Evolutionary conservation across 352 stramenopile genomes (phyloP).

Genomic region (Pythium chondricola): DNA sequence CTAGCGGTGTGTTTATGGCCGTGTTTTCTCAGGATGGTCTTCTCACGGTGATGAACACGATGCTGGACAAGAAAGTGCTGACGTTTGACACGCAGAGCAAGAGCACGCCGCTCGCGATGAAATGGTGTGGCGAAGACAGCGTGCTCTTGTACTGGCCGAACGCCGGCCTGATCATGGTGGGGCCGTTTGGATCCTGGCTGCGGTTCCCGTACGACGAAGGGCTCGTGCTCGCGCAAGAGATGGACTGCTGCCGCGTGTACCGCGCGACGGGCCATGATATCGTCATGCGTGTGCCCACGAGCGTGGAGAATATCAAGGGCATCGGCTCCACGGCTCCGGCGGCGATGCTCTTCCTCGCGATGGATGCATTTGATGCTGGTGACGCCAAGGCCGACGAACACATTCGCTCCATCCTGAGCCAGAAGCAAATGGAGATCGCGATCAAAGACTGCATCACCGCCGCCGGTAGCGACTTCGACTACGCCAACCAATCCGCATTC

Average conservation of each 20-base stretch:
- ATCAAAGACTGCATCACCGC: slow-evolving; percentile 87
- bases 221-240: slow-evolving; percentile 56
- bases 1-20: slow-evolving; percentile 94
- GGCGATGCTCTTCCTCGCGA: slow-evolving; percentile 87
- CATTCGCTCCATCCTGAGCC: slow-evolving; percentile 82
- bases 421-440: slow-evolving; percentile 72
- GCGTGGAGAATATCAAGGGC: slow-evolving; percentile 82
- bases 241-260: slow-evolving; percentile 53
- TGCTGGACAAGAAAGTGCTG: slow-evolving; percentile 93
- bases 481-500: slow-evolving; percentile 67
- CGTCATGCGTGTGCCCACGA: slow-evolving; percentile 78
- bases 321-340: slow-evolving; percentile 83
- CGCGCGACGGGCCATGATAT: slow-evolving; percentile 65
- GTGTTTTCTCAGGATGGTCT: slow-evolving; percentile 92
- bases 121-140: slow-evolving; percentile 89
- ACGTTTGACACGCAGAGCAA: slow-evolving; percentile 86
- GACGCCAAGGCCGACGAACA: slow-evolving; percentile 87
- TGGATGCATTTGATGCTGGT: slow-evolving; percentile 85
- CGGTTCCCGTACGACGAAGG: slow-evolving; percentile 78
- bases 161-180: slow-evolving; percentile 78
- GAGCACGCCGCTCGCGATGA: slow-evolving; percentile 63
- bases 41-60: slow-evolving; percentile 94
- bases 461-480: slow-evolving; percentile 85
- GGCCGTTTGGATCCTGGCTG: slow-evolving; percentile 81
- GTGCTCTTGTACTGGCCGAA: slow-evolving; percentile 86